Base-by-base conservation (phyloP, 2,329 filamentous ascomycete species). In the Zasmidium angulare region DNA sequence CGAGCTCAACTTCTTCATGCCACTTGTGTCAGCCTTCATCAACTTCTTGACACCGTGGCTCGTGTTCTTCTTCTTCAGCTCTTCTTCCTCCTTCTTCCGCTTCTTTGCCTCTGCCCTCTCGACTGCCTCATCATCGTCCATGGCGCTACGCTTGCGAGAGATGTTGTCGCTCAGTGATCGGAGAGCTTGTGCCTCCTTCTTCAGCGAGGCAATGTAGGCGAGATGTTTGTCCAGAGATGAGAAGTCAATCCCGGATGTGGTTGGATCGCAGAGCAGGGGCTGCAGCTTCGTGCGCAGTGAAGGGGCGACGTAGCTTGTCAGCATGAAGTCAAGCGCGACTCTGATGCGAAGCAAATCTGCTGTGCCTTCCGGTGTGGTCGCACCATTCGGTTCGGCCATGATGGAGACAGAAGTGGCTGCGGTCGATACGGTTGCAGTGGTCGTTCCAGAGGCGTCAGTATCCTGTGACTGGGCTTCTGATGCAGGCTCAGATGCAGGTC, bases 1-100 rank as follows among this genome's bases (percentile, higher is more conserved):
- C 62, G 88, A 85, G 72, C 90, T 96, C 84, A 99, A 84, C 80
- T 98, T 99, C 83, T 90, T 95, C 95, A 99, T 99, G 1, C 95
- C 95, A 21, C 78, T 85, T 0, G 89, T 93, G 76, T 98, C 90
- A 50, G 93, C 93, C 78, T 98, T 99, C 74, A 89, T 89, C 70
- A 99, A 74, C 50, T 93, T 84, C 72, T 87, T 88, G 1, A 97
- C 86, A 0, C 86, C 93, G 24, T 86, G 82, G 63, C 89, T 95
- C 76, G 90, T 84, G 2, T 84, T 85, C 77, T 96, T 93, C 76
- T 88, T 93, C 74, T 86, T 88, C 78, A 88, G 89, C 60, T 96
- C 93, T 60, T 96, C 93, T 62, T 96, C 93, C 53, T 96, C 92
- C 76, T 89, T 86, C 74, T 88, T 93, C 47, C 88, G 81, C 78